Conservation (phyloP, 768 basidiomycete species). For the Phlebiopsis gigantea region DNA sequence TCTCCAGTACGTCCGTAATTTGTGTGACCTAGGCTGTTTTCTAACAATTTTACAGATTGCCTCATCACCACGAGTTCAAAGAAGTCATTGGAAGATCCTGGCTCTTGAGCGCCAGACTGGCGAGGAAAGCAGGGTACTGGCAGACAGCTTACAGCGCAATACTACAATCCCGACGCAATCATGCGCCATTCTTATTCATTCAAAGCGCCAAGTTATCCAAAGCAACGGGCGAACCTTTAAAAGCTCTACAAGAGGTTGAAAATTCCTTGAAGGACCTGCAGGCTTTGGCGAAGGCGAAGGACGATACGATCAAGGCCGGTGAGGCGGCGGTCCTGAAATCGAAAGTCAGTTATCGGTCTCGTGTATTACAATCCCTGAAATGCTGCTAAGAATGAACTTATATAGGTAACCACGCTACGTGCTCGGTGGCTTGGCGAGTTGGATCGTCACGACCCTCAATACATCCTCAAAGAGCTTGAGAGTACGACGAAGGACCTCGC, state of each 20-base stretch:
- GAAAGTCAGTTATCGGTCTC: slow-evolving; percentile 10
- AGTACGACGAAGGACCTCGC: slow-evolving; percentile 16
- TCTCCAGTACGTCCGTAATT: slow-evolving; percentile 40
- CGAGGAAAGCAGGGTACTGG: slow-evolving; percentile 90
- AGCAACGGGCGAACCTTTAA: slow-evolving; percentile 71
- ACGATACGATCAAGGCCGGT: slow-evolving; percentile 3
- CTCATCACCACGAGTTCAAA: slow-evolving; percentile 22
- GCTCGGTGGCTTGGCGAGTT: slow-evolving; percentile 4
- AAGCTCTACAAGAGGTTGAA: slow-evolving; percentile 84
- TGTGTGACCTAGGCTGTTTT: not conserved
- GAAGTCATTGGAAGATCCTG: slow-evolving; percentile 78
- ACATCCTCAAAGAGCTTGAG: slow-evolving; percentile 36
- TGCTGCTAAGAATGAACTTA: not conserved
- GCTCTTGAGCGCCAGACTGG: slow-evolving; percentile 93
- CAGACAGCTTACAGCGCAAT: slow-evolving; percentile 97
- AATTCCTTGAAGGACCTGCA: slow-evolving; percentile 46
- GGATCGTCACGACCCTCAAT: not conserved
- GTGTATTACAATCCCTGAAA: not conserved
- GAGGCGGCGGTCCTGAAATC: slow-evolving; percentile 11
- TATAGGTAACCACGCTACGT: slow-evolving; percentile 1
- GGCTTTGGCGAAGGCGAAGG: slow-evolving; percentile 10
- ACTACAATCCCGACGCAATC: slow-evolving; percentile 77
- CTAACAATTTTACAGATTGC: not conserved
- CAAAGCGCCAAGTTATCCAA: slow-evolving; percentile 87
- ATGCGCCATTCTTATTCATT: slow-evolving; percentile 73